Base-by-base conservation (phyloP, 1,284 basidiomycete genomes). In the Singerocomus rubriflavus region DNA sequence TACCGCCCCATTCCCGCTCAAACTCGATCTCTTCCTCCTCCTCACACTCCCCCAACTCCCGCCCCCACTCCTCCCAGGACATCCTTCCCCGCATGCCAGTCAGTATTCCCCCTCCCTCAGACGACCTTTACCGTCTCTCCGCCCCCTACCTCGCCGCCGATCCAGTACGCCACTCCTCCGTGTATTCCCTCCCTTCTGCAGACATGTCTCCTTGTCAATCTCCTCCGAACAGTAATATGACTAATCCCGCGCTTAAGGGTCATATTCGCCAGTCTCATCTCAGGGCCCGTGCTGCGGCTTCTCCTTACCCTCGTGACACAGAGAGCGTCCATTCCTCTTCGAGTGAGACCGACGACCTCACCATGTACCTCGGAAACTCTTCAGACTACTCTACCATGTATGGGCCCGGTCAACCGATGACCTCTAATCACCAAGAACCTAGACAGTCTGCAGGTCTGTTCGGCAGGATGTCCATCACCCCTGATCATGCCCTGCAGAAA, bases 321-420 rank as follows among this genome's bases (percentile, higher is more conserved):
- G 87, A 90, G 73, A 85, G 83, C 65, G 86, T 90, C 54, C 88
- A 91, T 63, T 91, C 88, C 12, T 90, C 88, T 34, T 89, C 87
- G 42, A 85, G 82, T 71, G 88, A 91, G 71, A 85, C 88, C 17
- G 88, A 91, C 62, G 89, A 91, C 68, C 79, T 90, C 56, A 76
- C 85, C 57, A 83, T 89, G 81, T 89, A 81, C 68, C 77, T 90
- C 51, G 73, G 73, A 48, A 74, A 75, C 54, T 63, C 77, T 27
- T 67, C 75, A 50, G 82, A 87, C 51, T 87, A 88, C 62, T 76
- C 82, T 65, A 66, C 73, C 57, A 82, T 88, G 71, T 80, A 78
- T 44, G 75, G 75, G 50, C 64, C 68, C 63, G 56, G 58, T 52
- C 78, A 78, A 46, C 64, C 78, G 43, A 74, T 84, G 70, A 68